Base-by-base conservation (phyloP, 2,329 filamentous ascomycete species). In the Teratosphaeriaceae sp. region DNA sequence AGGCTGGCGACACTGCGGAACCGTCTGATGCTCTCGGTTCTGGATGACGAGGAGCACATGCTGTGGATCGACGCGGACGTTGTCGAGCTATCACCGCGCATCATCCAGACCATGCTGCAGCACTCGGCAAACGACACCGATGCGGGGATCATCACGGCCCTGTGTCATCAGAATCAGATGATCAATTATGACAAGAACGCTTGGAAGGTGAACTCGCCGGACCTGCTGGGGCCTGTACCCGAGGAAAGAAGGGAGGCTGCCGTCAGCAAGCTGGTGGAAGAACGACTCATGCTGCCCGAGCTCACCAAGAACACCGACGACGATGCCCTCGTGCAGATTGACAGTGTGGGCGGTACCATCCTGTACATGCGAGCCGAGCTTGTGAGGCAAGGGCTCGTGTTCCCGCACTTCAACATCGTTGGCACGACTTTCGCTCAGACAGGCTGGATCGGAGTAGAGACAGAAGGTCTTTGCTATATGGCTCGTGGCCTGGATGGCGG, bases 11-110 rank as follows among this genome's bases (percentile, higher is more conserved):
- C 44, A 20, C 42, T 62, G 24, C 56, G 63, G 7, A 66, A 65
- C 41, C 59, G 62, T 41, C 56, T 65, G 2, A 63, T 63, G 58
- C 44, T 57, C 19, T 52, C 56, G 18, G 51, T 50, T 3, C 41
- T 65, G 26, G 46, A 51, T 21, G 60, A 62, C 23, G 61, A 64
- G 45, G 30, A 53, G 35, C 62, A 65, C 41, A 47, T 65, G 16
- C 37, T 66, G 20, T 66, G 63, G 64, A 39, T 65, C 6, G 64
- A 66, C 40, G 57, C 62, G n/a, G 64, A 65, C 44, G 54, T 65
- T 18, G 62, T 60, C 22, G 58, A 61, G 38, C 47, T 65, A 8
- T 63, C 62, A 0, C 27, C 43, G 1, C 55, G 54, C 1, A 50
- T 66, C 30, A 47, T 65, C 15, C 56, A 61, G 24, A 42, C 43